Evolutionary conservation across 2,329 filamentous ascomycete species (phyloP), one percentile per base, ranked within the genome.

Genomic region (Xylariaceae sp.): DNA sequence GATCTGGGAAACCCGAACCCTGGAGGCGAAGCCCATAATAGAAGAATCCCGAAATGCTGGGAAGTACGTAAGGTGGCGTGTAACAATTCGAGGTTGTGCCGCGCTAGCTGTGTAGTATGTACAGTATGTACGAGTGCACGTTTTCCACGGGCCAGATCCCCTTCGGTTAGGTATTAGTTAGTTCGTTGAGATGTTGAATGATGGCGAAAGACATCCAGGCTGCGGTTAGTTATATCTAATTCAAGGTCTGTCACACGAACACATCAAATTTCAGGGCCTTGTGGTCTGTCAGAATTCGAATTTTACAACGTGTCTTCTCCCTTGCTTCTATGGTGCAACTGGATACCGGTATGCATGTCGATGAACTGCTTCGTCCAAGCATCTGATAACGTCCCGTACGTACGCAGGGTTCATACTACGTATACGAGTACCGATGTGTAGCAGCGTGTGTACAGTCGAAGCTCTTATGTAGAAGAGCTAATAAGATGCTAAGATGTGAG

Each of bases 381-480:
- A 50, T 50, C 54, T 37, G 52, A 23, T 47, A 47, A 42, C 49
- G 54, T 52, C 51, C 54, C 43, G 47, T 53, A 50, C 47, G 51
- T n/a, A n/a, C n/a, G n/a, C n/a, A n/a, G n/a, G n/a, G n/a, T n/a
- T n/a, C n/a, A n/a, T n/a, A n/a, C n/a, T n/a, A n/a, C n/a, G n/a
- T n/a, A n/a, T n/a, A n/a, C n/a, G n/a, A n/a, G n/a, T n/a, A n/a
- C n/a, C n/a, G n/a, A n/a, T n/a, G 23, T 26, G 23, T 26, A 26
- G 9, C 4, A 37, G 14, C 14, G 32, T 37, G 32, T 10, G 26
- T 29, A 29, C 10, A 29, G 41, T 57, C 49, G 60, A 62, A 60
- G 32, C 47, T 29, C 42, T n/a, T n/a, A n/a, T n/a, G 20, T 62
- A 49, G 60, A 62, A 62, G 51, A 62, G 26, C 19, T 53, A 51